Evolutionary conservation across 495 filamentous ascomycete species (phyloP), one percentile per base, ranked within the genome.

Genomic region (Aspergillus kassunensis): DNA sequence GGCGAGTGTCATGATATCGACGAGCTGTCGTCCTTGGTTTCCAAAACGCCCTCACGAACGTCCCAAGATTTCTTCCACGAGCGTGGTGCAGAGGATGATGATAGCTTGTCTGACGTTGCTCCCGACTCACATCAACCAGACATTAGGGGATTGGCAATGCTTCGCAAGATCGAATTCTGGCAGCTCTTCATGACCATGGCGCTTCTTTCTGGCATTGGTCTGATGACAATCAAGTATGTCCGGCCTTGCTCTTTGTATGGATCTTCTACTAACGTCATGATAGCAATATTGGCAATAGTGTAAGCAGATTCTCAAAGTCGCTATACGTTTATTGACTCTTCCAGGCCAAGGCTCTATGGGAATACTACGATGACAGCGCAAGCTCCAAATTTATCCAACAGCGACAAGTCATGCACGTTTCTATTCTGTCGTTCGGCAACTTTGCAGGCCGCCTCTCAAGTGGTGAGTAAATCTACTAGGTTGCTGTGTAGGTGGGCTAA

Each of bases 161-260:
- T 96, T n/a, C 73, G 71, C 29, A 80, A 76, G 40, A 55, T 84
- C 45, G 89, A 96, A 44, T 98, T 97, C 68, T 97, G 91, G 89
- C 83, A 93, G 58, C 71, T 95, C 33, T 97, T 90, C 64, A 58
- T 80, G 44, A 81, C 95, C 31, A 86, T 97, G 80, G 92, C 86
- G 27, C 78, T 97, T 13, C 73, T 97, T 54, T 90, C 90, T 16
- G 93, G 93, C 35, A 88, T 96, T 62, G 93, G 93, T 10, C 69
- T 97, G 61, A 98, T 98, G 93, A 97, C 95, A 3, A 98, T 98
- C 66, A 98, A 98, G 90, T 95, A 73, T 69, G 89, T 80, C 40
- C 21, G 11, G 39, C n/a, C 20, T 48, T 39, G 6, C 12, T 16
- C 5, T 35, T 31, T 36, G 39, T 37, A 3, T 2, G n/a, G n/a